Base-by-base conservation (phyloP, 2,329 filamentous ascomycete genomes). In the Aspergillus aculeatinus region DNA sequence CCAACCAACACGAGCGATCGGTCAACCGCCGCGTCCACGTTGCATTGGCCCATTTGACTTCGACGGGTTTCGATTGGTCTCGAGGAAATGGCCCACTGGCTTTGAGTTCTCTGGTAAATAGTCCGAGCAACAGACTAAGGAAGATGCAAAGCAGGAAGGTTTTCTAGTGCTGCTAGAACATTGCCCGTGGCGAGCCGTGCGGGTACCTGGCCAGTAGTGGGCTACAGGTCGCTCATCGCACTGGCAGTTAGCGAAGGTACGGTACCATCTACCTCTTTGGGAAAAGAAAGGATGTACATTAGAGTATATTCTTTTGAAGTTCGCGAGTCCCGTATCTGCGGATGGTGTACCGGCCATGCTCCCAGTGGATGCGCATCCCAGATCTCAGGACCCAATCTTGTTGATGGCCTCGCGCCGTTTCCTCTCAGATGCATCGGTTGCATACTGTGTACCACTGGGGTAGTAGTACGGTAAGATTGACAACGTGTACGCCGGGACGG, bases 1-100 rank as follows among this genome's bases (percentile, higher is more conserved):
- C 42, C 47, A 55, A 35, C 42, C 53, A 55, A 55, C 53, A 55
- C 44, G 19, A 35, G 53, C 29, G 19, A 48, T 55, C 53, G 39
- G 27, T 35, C 42, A 48, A 55, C n/a, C 42, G 31, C 31, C 55
- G 48, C 44, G 51, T 19, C 54, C 60, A 60, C 39, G 50, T 56
- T 48, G 57, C 50, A 60, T 47, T 57, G 35, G 25, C 48, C 49
- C 31, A 53, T 56, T 55, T 52, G 39, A 52, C 52, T 51, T 29
- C 4, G 14, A 21, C 25, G 7, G 16, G 21, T 29, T 19, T 33
- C 25, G 4, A 56, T 56, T 56, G 54, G 54, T 2, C 35, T 7
- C 25, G 44, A 23, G 19, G 29, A 12, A 44, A 25, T 35, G 48
- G 49, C 12, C 33, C 48, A 44, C 33, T 25, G 23, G 50, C 6